Percentiles rank a stretch among this genome's conserved stretches.
phyloP scores from a whole-genome alignment of 2,329 filamentous ascomycete species.

The Fusarium metavorans region DNA sequence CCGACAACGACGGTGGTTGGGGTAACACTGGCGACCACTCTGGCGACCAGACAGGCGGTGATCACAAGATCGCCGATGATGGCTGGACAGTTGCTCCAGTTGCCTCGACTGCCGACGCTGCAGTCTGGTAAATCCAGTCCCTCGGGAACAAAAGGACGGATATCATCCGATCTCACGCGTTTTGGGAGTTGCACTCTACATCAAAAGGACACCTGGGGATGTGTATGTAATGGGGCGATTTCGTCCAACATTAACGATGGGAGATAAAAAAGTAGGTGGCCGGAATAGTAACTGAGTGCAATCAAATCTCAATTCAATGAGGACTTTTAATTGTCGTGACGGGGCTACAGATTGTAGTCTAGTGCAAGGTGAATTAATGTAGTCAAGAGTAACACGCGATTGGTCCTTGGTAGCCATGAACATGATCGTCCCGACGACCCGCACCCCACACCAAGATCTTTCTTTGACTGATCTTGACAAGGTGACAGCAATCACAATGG shows the following conservation, averaged over 20 bases:
- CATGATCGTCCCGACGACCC: not conserved
- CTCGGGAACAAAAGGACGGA: not conserved
- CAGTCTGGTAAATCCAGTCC: slow-evolving; percentile 33
- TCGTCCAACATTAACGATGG: slow-evolving; percentile 14
- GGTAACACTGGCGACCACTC: slow-evolving; percentile 5
- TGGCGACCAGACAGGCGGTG: slow-evolving; percentile 1
- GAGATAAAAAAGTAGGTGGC: not conserved
- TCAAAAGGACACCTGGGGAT: slow-evolving; percentile 1
- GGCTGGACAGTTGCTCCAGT: not conserved
- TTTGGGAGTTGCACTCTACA: not conserved
- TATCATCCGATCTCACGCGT: not conserved
- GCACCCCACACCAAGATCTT: slow-evolving; percentile 22
- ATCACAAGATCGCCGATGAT: not conserved
- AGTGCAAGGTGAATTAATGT: not conserved
- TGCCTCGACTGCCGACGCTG: not conserved
- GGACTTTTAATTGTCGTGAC: not conserved
- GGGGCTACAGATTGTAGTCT: not conserved
- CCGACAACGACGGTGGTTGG: slow-evolving; percentile 2
- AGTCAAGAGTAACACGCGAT: slow-evolving; percentile 35
- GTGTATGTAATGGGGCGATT: slow-evolving; percentile 6
- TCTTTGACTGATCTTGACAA: not conserved
- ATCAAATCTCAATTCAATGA: slow-evolving; percentile 7
- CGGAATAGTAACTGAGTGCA: not conserved
- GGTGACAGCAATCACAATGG: slow-evolving; percentile 25
- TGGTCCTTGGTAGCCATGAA: slow-evolving; percentile 16